phyloP scores from a whole-genome alignment of 2,329 filamentous ascomycete genomes.

The Botrytis cinerea region DNA sequence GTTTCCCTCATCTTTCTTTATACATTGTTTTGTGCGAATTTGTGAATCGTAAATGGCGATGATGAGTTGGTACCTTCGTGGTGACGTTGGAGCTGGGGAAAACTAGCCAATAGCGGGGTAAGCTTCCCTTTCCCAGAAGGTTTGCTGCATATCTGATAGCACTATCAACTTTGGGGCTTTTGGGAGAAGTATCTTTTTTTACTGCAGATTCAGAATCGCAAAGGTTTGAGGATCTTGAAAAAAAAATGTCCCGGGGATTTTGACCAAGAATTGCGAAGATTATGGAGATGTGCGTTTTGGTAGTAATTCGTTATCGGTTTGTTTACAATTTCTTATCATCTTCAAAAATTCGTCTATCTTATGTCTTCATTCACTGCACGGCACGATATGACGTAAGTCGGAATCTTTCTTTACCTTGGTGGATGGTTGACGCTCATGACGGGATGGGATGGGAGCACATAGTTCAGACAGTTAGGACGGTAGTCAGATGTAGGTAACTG shows the following conservation, averaged over 20 bases:
- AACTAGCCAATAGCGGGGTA: background rate
- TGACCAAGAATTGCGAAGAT: background rate
- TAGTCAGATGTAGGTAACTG: background rate
- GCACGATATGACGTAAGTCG: background rate
- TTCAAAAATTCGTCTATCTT: background rate
- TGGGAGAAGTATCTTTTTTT: background rate
- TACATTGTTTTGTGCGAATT: background rate
- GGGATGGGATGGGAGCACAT: background rate
- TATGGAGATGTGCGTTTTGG: background rate
- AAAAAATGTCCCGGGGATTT: background rate
- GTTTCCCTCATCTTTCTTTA: background rate
- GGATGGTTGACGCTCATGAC: background rate
- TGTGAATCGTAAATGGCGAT: background rate
- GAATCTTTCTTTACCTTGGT: background rate
- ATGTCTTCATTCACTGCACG: background rate
- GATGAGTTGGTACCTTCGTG: background rate
- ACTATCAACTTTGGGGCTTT: background rate
- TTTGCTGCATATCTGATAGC: slow-evolving; percentile 3
- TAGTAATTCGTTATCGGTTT: slow-evolving; percentile 12
- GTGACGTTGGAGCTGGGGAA: background rate
- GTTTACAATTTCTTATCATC: slow-evolving; percentile 5
- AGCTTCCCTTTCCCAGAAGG: background rate
- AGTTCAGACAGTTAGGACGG: background rate
- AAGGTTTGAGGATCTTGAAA: background rate
- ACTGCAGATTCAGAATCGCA: background rate